phyloP scores from a whole-genome alignment of 2,329 filamentous ascomycete genomes.

The Fusarium sp. region DNA sequence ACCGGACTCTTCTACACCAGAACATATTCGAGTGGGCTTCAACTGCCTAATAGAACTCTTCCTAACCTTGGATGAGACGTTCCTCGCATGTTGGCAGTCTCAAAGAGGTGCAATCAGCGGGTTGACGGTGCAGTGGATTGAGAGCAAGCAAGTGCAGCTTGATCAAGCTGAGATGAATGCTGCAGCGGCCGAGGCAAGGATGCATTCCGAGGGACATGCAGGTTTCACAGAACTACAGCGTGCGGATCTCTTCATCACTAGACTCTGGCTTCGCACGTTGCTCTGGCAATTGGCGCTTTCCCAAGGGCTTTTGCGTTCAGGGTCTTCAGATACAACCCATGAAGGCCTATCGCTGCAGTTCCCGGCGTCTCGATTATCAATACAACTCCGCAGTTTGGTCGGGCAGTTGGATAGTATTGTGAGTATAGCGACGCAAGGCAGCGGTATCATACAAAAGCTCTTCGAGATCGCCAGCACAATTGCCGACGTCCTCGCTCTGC shows the following conservation, averaged over 20 bases:
- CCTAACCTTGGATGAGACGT: conserved; percentile 50
- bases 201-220: conserved; percentile 39
- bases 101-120: conserved; percentile 42
- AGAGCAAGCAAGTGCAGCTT: conserved; percentile 52
- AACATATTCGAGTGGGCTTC: conserved; percentile 51
- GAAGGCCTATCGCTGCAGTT: conserved; percentile 53
- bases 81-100: conserved; percentile 50
- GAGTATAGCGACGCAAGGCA: conserved; percentile 64
- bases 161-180: conserved; percentile 50
- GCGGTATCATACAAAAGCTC: conserved; percentile 65
- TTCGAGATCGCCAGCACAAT: conserved; percentile 70
- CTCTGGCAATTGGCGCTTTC: conserved; percentile 55
- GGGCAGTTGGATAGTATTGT: conserved; percentile 47
- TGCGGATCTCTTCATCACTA: conserved; percentile 53
- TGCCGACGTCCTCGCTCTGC: conserved; percentile 65
- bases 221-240: conserved; percentile 52
- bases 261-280: conserved; percentile 53
- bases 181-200: conserved; percentile 40
- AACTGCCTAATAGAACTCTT: conserved; percentile 51
- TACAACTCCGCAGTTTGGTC: conserved; percentile 51
- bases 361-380: conserved; percentile 50
- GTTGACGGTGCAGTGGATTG: conserved; percentile 52
- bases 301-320: conserved; percentile 49
- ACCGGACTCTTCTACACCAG: conserved; percentile 47
- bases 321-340: conserved; percentile 46